Evolutionary conservation across 2,329 filamentous ascomycete genomes (phyloP), one percentile per base, ranked within the genome.

Genomic region (Penicillium aurantiogriseum): DNA sequence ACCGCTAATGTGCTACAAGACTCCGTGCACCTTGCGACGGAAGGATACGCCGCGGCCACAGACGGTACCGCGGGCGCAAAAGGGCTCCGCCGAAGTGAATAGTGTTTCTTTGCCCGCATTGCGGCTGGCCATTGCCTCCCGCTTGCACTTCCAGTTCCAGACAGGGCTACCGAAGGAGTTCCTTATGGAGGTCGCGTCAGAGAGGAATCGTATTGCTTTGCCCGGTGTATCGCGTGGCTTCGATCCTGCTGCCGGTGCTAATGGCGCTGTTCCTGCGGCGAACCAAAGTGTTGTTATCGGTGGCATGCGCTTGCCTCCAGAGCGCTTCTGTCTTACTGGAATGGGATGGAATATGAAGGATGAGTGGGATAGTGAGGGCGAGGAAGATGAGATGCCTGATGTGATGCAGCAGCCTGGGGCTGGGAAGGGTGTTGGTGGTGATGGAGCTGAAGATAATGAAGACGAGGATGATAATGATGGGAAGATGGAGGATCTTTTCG

Each of bases 151-250:
- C 64, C 83, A 86, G 66, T 88, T 88, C 66, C 80, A 81, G 61
- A 76, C 80, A 0, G 77, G 78, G 0, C 65, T 88, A 61, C 83
- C 85, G 0, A 87, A 87, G 67, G 85, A 87, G 64, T 86, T 84
- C 57, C 74, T 87, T 67, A 76, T 81, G 63, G 83, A 86, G 68
- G 72, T 86, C 29, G 85, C 83, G 15, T 74, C 75, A 27, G 82
- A 84, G 67, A 73, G 80, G 58, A 85, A 86, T 68, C 71, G 79
- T 6, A 77, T 83, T 49, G 78, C 76, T 31, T 69, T 85, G 63
- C 82, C 82, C 40, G 75, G 79, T 63, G 80, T 84, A n/a, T 80
- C 83, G 61, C 75, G 82, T 45, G 79, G 81, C 47, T 85, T 69
- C 52, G 71, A 72, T 58, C 56, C 62, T 51, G 64, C 65, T 19